phyloP scores from a whole-genome alignment of 2,329 filamentous ascomycete species.

The Dothistroma septosporum region DNA sequence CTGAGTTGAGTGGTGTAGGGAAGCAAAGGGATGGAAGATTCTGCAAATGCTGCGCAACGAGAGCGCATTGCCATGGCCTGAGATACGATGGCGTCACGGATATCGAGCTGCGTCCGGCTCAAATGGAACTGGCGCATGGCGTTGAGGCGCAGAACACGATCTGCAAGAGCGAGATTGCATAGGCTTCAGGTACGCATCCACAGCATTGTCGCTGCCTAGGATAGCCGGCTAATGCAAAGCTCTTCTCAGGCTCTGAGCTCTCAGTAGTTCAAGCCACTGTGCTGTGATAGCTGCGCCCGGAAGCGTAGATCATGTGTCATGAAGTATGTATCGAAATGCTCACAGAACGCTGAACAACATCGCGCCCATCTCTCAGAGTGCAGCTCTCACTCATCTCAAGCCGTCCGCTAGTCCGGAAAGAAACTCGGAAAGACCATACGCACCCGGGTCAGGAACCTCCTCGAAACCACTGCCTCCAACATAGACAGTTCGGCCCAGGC shows the following conservation, averaged over 20 bases:
- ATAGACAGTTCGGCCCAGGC: constrained; percentile 77
- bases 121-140: neutral
- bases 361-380: neutral
- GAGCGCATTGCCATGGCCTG: neutral
- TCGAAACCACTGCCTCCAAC: constrained; percentile 71
- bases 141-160: neutral
- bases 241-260: neutral
- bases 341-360: neutral
- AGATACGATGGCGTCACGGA: neutral
- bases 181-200: neutral
- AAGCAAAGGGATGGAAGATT: constrained; percentile 1
- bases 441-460: constrained; percentile 69
- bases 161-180: neutral
- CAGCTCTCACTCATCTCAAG: constrained; percentile 30
- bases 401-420: constrained; percentile 69
- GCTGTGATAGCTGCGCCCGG: neutral
- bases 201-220: neutral
- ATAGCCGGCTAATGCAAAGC: constrained; percentile 3
- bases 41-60: neutral
- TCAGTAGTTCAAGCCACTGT: neutral
- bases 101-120: neutral
- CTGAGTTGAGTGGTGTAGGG: constrained; percentile 51
- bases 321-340: constrained; percentile 14
- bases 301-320: constrained; percentile 16
- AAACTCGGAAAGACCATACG: constrained; percentile 77